Percentiles rank a stretch among this genome's conserved stretches.
Evolutionary conservation across 2,329 filamentous ascomycete species (phyloP).

Genomic region (Dactylellina leptospora): DNA sequence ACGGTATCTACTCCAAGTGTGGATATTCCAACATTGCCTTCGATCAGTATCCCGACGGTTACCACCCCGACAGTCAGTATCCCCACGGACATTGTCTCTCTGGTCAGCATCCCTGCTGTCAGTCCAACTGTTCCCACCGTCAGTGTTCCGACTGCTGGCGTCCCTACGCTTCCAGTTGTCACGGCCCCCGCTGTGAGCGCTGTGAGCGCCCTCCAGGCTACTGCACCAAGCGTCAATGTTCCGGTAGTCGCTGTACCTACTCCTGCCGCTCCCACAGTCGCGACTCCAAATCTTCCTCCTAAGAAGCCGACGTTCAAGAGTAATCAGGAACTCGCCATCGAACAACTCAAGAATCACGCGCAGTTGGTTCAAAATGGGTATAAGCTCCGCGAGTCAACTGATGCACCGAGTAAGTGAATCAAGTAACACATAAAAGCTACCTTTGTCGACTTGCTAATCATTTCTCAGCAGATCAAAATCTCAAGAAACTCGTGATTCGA

Average conservation of each 20-base stretch:
- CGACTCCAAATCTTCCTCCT: slow-evolving; percentile 1
- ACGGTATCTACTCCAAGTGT: not conserved
- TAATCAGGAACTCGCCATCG: not conserved
- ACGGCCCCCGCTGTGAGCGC: slow-evolving; percentile 9
- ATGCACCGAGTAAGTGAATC: slow-evolving; percentile 8
- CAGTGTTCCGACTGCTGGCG: not conserved
- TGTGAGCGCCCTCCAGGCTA: too few relatives aligned
- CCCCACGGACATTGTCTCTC: not conserved
- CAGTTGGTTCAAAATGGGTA: slow-evolving; percentile 14
- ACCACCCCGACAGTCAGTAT: slow-evolving; percentile 4
- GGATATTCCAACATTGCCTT: not conserved
- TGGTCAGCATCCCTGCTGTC: slow-evolving; percentile 5
- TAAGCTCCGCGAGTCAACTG: slow-evolving; percentile 5
- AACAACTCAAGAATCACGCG: slow-evolving; percentile 6
- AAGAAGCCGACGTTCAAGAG: slow-evolving; percentile 13
- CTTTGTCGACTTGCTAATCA: too few relatives aligned
- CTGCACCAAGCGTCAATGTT: not conserved
- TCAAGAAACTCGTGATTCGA: not conserved
- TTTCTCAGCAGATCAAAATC: not conserved
- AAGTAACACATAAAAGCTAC: too few relatives aligned
- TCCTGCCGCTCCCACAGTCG: not conserved
- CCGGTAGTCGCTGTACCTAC: too few relatives aligned
- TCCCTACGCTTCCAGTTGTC: slow-evolving; percentile 5
- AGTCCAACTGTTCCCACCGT: slow-evolving; percentile 5
- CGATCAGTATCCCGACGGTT: slow-evolving; percentile 7